Conservation (phyloP, 2,329 filamentous ascomycete genomes). For the Chaetomiaceae sp. region DNA sequence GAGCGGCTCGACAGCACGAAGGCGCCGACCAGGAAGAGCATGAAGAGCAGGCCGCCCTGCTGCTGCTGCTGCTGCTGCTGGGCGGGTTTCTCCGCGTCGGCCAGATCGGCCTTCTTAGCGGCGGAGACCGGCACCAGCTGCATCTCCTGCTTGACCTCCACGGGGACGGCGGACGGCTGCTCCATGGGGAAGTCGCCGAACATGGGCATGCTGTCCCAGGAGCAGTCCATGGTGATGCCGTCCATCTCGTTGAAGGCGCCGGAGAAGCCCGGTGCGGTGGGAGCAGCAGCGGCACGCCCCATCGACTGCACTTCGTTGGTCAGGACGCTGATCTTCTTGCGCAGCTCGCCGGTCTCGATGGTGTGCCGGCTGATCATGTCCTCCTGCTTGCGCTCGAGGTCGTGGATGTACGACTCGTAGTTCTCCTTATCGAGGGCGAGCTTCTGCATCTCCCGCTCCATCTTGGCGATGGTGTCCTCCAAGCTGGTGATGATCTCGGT, state of each 20-base stretch:
- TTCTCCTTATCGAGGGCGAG: conserved; percentile 68
- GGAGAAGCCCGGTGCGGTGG: conserved; percentile 57
- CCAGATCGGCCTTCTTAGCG: conserved; percentile 47
- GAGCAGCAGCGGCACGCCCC: conserved; percentile 55
- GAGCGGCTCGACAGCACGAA: conserved; percentile 87
- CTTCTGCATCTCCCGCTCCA: conserved; percentile 64
- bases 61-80: too few relatives aligned
- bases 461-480: conserved; percentile 67
- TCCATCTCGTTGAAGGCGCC: conserved; percentile 77
- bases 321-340: conserved; percentile 85
- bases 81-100: conserved; percentile 55
- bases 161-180: conserved; percentile 33
- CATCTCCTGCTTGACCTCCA: conserved; percentile 56
- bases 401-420: conserved; percentile 68
- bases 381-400: conserved; percentile 78
- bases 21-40: conserved; percentile 93
- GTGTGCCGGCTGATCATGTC: conserved; percentile 85
- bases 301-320: conserved; percentile 65
- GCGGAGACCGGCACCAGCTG: conserved; percentile 45
- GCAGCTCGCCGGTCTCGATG: conserved; percentile 81
- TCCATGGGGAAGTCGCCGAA: conserved; percentile 65
- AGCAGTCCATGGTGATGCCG: conserved; percentile 69
- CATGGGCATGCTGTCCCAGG: conserved; percentile 79
- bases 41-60: conserved; percentile 80
- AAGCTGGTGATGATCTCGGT: conserved; percentile 68